phyloP scores from a whole-genome alignment of 345 rosid genomes.

The Ceriops decandra region DNA sequence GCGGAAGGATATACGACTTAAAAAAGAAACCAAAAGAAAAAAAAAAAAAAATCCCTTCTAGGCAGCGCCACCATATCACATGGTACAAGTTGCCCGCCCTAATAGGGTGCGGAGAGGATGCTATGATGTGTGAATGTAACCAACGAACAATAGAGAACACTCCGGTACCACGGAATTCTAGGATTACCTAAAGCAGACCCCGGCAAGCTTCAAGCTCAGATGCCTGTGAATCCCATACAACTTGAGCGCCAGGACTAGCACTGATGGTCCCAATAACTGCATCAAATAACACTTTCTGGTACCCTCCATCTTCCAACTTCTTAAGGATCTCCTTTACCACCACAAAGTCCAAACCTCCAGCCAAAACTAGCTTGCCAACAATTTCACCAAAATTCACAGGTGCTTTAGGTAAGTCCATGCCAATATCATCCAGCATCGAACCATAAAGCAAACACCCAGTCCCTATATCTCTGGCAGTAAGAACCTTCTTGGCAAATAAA shows the following conservation, averaged over 20 bases:
- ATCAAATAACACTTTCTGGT: conserved; percentile 51
- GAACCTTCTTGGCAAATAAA: conserved; percentile 42
- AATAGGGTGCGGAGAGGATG: conserved; percentile 9
- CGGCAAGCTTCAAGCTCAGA: conserved; percentile 55
- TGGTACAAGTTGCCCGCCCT: conserved; percentile 35
- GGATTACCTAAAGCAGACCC: conserved; percentile 34
- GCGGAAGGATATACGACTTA: conserved; percentile 38
- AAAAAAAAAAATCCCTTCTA: conserved; percentile 21
- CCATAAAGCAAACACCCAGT: conserved; percentile 70
- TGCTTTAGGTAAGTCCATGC: conserved; percentile 79
- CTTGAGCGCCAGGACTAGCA: conserved; percentile 36
- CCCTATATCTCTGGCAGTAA: conserved; percentile 47
- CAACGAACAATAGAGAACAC: conserved; percentile 10
- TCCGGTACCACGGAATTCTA: not conserved
- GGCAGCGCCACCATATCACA: conserved; percentile 32
- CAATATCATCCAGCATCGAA: conserved; percentile 72
- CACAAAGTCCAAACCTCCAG: conserved; percentile 47
- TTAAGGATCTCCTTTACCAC: conserved; percentile 54
- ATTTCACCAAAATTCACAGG: conserved; percentile 74
- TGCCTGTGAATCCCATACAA: conserved; percentile 48
- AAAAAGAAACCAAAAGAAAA: conserved; percentile 17
- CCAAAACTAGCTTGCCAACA: conserved; percentile 55
- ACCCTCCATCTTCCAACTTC: conserved; percentile 61
- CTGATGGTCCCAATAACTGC: conserved; percentile 41
- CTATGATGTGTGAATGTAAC: conserved; percentile 8